Evolutionary conservation across 1,284 basidiomycete species (phyloP), one percentile per base, ranked within the genome.

Genomic region (Phellopilus nigrolimitatus): DNA sequence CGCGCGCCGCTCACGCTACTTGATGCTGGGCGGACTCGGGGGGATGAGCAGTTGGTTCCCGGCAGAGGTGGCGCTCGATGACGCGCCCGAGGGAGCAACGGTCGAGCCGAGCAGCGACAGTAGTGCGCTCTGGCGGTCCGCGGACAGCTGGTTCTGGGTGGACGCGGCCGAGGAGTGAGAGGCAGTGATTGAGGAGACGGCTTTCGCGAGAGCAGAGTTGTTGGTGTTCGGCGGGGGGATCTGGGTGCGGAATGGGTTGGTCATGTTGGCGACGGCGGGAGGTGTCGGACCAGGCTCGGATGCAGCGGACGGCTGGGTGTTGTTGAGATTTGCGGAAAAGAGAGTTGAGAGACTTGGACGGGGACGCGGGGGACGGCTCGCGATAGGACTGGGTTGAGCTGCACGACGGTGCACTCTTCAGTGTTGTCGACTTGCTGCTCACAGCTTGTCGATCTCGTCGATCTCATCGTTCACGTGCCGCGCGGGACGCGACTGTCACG

Each of bases 61-160:
- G 51, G 68, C 62, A 24, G 66, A 67, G 19, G 60, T 61, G 61
- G 37, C 57, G 52, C 66, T 52, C 55, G 76, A 39, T 61, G 46
- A 36, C 62, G 64, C 63, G 0, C 75, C 66, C 28, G 72, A 15
- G 53, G 19, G 27, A 44, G 65, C 61, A 31, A 68, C 69, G 34
- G 66, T 55, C 38, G 59, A 60, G 42, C 82, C 75, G 31, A 88
- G 72, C 33, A 90, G 70, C 56, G 82, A 82, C 48, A 90, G 69
- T 37, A 90, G 71, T 1, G 85, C 83, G 60, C 76, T 86, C 67
- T 88, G 84, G 53, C 84, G 74, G 51, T 86, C 84, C 1, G 73
- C 66, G 49, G 77, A 68, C 47, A 76, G 67, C 54, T 71, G 66
- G 42, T 67, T 67, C 25, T 71, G 68, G 33, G 70, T 67, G 54